Percentiles rank a stretch among this genome's conserved stretches.
Conservation (phyloP, 495 filamentous ascomycete species). For the Penicillium daleae region DNA sequence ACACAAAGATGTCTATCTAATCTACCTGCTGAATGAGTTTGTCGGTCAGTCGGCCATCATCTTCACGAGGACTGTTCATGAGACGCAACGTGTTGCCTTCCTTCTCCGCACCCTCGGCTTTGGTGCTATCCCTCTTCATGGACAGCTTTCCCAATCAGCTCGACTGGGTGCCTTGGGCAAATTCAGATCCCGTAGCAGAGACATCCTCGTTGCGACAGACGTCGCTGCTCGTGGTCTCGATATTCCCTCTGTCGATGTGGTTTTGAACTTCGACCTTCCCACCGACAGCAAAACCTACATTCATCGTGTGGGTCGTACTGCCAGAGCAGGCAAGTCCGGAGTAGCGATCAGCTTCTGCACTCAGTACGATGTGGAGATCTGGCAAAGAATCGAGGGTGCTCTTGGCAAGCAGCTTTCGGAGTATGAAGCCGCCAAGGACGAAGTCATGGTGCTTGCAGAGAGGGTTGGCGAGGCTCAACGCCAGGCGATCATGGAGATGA, state of each 20-base stretch:
- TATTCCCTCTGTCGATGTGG: constrained; percentile 88
- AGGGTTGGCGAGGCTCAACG: constrained; percentile 85
- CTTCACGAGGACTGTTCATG: constrained; percentile 91
- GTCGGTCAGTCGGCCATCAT: constrained; percentile 82
- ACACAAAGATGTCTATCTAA: constrained; percentile 88
- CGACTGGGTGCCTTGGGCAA: constrained; percentile 86
- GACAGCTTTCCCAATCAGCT: constrained; percentile 81
- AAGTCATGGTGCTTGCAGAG: constrained; percentile 82
- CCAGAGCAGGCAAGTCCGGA: constrained; percentile 86
- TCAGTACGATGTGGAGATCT: constrained; percentile 92
- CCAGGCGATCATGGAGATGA: constrained; percentile 80
- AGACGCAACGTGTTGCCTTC: constrained; percentile 82
- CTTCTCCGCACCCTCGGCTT: constrained; percentile 79
- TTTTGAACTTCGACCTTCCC: constrained; percentile 86
- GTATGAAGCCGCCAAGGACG: constrained; percentile 71
- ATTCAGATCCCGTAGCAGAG: constrained; percentile 67
- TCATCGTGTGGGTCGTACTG: constrained; percentile 92
- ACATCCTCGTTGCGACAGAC: constrained; percentile 94
- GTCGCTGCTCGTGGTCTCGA: constrained; percentile 94
- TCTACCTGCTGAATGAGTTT: constrained; percentile 83
- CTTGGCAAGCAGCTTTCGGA: constrained; percentile 75
- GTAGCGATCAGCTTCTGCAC: constrained; percentile 79
- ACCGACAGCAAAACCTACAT: constrained; percentile 90
- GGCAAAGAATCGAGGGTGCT: constrained; percentile 79
- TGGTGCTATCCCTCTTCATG: constrained; percentile 88